These are phyloP conservation scores for Rasamsonia emersonii DNA, from an alignment of 2,329 filamentous ascomycete genomes.

Conservation along the genomic window DNA sequence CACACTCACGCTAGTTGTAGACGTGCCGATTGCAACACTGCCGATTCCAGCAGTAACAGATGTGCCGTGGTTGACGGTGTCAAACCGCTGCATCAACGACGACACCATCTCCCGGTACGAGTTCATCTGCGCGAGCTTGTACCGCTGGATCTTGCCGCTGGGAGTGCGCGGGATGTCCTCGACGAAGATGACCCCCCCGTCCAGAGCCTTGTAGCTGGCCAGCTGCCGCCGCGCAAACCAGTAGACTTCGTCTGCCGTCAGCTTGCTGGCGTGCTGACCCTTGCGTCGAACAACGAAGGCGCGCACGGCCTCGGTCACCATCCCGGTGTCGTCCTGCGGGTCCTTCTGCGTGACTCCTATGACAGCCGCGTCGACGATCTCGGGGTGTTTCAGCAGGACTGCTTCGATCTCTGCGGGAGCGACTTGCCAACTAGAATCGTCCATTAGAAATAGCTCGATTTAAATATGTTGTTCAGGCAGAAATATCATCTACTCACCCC, in stretches of 20 bases:
- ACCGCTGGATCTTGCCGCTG: conserved; percentile 43
- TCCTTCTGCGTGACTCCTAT: conserved; percentile 32
- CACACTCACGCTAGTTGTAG: no score
- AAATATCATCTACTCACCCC: conserved; percentile 28
- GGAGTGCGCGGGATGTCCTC: conserved; percentile 41
- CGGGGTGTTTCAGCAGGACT: conserved; percentile 36
- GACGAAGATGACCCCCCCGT: conserved; percentile 41
- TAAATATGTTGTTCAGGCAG: conserved; percentile 1
- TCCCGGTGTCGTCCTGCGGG: conserved; percentile 12
- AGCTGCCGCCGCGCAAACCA: conserved; percentile 31
- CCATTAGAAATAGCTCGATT: background rate
- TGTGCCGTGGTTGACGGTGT: conserved; percentile 6
- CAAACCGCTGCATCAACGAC: conserved; percentile 19
- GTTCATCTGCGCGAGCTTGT: conserved; percentile 32
- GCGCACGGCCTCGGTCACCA: conserved; percentile 30
- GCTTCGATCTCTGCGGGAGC: conserved; percentile 42
- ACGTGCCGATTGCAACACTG: no score
- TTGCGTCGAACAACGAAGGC: conserved; percentile 38
- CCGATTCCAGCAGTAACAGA: no score
- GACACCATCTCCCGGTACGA: conserved; percentile 28
- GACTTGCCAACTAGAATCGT: conserved; percentile 36
- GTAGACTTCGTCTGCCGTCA: conserved; percentile 37
- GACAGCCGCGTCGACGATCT: conserved; percentile 38
- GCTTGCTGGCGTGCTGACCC: conserved; percentile 11
- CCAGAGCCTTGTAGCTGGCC: conserved; percentile 41